These are phyloP conservation scores for Crucihimalaya himalaica DNA, from an alignment of 345 rosid species.

Conservation along the genomic window DNA sequence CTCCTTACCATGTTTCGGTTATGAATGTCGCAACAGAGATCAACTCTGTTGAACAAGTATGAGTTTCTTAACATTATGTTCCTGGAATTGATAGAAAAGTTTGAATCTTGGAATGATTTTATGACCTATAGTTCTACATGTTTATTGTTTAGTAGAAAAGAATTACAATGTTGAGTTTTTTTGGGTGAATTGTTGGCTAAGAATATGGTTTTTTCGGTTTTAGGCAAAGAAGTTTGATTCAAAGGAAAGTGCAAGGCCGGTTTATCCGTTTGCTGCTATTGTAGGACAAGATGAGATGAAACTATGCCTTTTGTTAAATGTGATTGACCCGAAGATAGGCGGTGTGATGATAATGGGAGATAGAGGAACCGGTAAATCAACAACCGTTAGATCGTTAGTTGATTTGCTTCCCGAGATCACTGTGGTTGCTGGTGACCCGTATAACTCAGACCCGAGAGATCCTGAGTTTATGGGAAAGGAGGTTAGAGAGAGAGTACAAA, in stretches of 20 bases:
- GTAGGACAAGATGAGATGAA: conserved; percentile 99
- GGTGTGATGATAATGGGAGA: conserved; percentile 99
- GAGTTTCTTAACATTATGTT: background rate
- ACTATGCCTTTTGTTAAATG: conserved; percentile 80
- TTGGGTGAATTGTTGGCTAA: background rate
- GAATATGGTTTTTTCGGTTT: conserved; percentile 4
- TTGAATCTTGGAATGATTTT: conserved; percentile 22
- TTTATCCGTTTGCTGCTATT: conserved; percentile 89
- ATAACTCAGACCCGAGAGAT: conserved; percentile 91
- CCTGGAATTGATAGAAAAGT: background rate
- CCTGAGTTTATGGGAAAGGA: conserved; percentile 90
- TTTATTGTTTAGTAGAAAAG: background rate
- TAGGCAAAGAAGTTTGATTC: conserved; percentile 55
- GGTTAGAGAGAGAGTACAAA: conserved; percentile 58
- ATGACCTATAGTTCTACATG: background rate
- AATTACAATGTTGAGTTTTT: background rate
- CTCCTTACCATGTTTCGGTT: conserved; percentile 49
- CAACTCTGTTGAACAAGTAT: conserved; percentile 65
- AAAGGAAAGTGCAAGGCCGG: conserved; percentile 82
- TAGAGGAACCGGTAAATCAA: conserved; percentile 93
- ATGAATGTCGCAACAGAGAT: conserved; percentile 73
- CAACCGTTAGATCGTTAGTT: conserved; percentile 80
- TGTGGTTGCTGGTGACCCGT: conserved; percentile 80
- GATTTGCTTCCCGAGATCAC: conserved; percentile 85
- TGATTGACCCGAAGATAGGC: conserved; percentile 95